Evolutionary conservation across 371 early-diverging fungal genomes (phyloP).

Genomic region (Syncephalastrum racemosum): DNA sequence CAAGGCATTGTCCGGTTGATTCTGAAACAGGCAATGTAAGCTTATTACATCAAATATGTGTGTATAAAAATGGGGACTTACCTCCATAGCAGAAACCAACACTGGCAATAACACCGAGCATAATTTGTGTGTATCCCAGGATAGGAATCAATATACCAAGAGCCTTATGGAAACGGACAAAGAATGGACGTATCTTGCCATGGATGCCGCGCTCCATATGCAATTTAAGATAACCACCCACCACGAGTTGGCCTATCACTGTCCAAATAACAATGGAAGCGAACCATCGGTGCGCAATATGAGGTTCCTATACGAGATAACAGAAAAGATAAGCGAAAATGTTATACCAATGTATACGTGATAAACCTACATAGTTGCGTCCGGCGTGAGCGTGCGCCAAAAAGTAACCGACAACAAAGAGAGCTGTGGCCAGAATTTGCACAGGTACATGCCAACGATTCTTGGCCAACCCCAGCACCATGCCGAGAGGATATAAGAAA

Average conservation of each 20-base stretch:
- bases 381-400: slow-evolving; percentile 65
- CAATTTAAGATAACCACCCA: slow-evolving; percentile 60
- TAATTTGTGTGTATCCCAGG: slow-evolving; percentile 62
- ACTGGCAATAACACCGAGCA: slow-evolving; percentile 65
- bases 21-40: slow-evolving; percentile 26
- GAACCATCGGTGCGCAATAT: slow-evolving; percentile 67
- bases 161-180: slow-evolving; percentile 51
- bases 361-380: slow-evolving; percentile 50
- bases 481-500: slow-evolving; percentile 49
- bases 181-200: slow-evolving; percentile 49
- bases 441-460: slow-evolving; percentile 68
- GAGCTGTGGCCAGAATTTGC: slow-evolving; percentile 47
- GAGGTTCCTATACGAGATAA: slow-evolving; percentile 37
- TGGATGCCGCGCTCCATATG: slow-evolving; percentile 58
- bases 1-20: slow-evolving; percentile 62
- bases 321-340: neutral
- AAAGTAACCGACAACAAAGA: slow-evolving; percentile 56
- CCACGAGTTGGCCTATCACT: slow-evolving; percentile 43
- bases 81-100: slow-evolving; percentile 65
- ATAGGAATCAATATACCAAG: slow-evolving; percentile 53
- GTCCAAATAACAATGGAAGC: slow-evolving; percentile 59
- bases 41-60: neutral
- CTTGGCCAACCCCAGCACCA: slow-evolving; percentile 59
- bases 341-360: neutral
- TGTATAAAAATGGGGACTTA: slow-evolving; percentile 8